Conservation (phyloP, 805 yeast species). For the Schwanniomyces vanrijiae region DNA sequence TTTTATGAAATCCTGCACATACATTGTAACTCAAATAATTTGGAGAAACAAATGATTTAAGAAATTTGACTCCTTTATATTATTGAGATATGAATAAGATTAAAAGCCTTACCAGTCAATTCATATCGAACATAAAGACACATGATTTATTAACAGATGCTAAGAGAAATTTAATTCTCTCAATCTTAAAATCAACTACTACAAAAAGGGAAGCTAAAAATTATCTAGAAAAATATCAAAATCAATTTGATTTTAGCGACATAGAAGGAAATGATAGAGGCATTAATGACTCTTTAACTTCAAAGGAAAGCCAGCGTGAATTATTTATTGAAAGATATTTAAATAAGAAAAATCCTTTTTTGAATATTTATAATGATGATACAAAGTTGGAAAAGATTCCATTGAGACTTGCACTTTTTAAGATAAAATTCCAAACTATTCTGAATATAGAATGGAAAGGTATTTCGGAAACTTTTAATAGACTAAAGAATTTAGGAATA, state of each 20-base stretch:
- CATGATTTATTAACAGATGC: constrained; percentile 40
- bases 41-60: not conserved
- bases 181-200: constrained; percentile 86
- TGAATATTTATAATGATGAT: constrained; percentile 30
- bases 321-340: constrained; percentile 34
- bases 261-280: constrained; percentile 20
- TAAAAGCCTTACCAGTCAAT: constrained; percentile 25
- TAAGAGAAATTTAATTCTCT: constrained; percentile 70
- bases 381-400: constrained; percentile 40
- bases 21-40: not conserved
- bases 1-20: not conserved
- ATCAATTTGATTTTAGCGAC: constrained; percentile 34
- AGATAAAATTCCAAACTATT: constrained; percentile 43
- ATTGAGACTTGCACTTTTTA: constrained; percentile 56
- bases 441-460: constrained; percentile 36
- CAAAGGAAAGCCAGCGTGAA: constrained; percentile 28
- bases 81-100: constrained; percentile 7
- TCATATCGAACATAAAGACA: constrained; percentile 37
- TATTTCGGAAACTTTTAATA: constrained; percentile 55
- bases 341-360: constrained; percentile 32
- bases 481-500: constrained; percentile 64
- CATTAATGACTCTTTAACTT: constrained; percentile 9
- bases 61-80: not conserved
- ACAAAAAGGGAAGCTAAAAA: constrained; percentile 90
- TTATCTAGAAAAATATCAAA: constrained; percentile 70